Evolutionary conservation across 176 grass and related monocot species (phyloP).

Genomic region (Eragrostis curvula): DNA sequence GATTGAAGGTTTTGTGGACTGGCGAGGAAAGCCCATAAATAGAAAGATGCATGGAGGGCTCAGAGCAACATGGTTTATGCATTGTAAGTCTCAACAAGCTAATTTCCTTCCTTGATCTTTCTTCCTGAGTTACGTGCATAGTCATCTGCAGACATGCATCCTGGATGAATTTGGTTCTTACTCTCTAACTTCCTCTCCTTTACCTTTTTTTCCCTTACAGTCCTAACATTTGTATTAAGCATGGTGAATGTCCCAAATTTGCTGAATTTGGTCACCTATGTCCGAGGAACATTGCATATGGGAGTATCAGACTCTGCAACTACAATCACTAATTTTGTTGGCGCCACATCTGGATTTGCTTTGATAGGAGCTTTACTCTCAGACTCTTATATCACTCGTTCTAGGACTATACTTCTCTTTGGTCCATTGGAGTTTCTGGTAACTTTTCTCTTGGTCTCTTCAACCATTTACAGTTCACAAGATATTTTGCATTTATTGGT

Average conservation of each 20-base stretch:
- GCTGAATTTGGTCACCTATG: slow-evolving; percentile 65
- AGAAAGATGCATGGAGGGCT: slow-evolving; percentile 70
- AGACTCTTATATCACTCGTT: slow-evolving; percentile 67
- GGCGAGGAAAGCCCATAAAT: slow-evolving; percentile 65
- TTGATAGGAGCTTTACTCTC: slow-evolving; percentile 71
- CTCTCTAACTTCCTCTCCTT: slow-evolving; percentile 19
- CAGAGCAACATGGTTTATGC: slow-evolving; percentile 63
- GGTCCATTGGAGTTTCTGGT: slow-evolving; percentile 73
- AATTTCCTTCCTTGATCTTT: not conserved
- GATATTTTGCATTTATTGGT: slow-evolving; percentile 8
- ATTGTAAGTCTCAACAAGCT: slow-evolving; percentile 50
- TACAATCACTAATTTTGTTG: slow-evolving; percentile 56
- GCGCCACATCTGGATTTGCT: slow-evolving; percentile 55
- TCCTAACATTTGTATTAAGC: slow-evolving; percentile 37
- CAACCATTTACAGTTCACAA: not conserved
- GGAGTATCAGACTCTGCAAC: slow-evolving; percentile 57
- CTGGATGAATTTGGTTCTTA: not conserved
- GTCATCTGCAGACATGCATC: not conserved
- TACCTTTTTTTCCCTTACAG: slow-evolving; percentile 35
- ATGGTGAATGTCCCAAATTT: slow-evolving; percentile 46
- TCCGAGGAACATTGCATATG: slow-evolving; percentile 63
- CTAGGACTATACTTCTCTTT: slow-evolving; percentile 63
- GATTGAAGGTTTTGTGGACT: slow-evolving; percentile 53
- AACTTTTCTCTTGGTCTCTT: slow-evolving; percentile 25
- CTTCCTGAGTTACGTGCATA: not conserved